Evolutionary conservation across 192 early-diverging fungal genomes (phyloP), one percentile per base, ranked within the genome.

Genomic region (Physocladia obscura): DNA sequence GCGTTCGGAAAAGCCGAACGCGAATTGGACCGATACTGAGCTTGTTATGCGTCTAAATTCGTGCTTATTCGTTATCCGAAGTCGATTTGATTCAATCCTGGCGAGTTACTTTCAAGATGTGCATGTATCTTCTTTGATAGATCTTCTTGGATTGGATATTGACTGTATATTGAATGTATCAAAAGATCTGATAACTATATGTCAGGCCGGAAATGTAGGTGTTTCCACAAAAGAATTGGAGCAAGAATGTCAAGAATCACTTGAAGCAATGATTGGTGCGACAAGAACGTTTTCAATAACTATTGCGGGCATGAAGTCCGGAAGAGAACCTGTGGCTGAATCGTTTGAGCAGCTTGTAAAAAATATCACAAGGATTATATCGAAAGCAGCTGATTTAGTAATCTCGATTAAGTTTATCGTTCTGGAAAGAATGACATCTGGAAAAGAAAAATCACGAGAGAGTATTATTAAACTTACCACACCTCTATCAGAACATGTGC

Each of bases 231-330:
- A 22, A 26, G 8, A 22, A 6, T 6, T 54, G 8, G 51, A 54
- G 51, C 85, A 87, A 55, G 74, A 80, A 63, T 77, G 86, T 35
- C 86, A 87, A 55, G 81, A 88, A 49, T 67, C 77, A 4, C n/a
- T n/a, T n/a, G n/a, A n/a, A n/a, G n/a, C n/a, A n/a, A n/a, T n/a
- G n/a, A 72, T 91, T 26, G 85, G 87, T 79, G 88, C 86, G 65
- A 83, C 81, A 54, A 74, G 89, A 36, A 80, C 88, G 1, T 78
- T 76, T 17, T 67, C 90, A 19, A 85, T 89, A 31, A 89, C 84
- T 74, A 74, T 77, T 6, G 85, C 84, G 26, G 77, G 83, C 34
- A 72, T 77, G 5, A 79, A 84, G 0, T 81, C 87, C 0, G 75
- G 78, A 39, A 78, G 75, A 2, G 74, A 80, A 62, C 74, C 84